phyloP scores from a whole-genome alignment of 2,329 filamentous ascomycete genomes.

The Chaetomium strumarium region DNA sequence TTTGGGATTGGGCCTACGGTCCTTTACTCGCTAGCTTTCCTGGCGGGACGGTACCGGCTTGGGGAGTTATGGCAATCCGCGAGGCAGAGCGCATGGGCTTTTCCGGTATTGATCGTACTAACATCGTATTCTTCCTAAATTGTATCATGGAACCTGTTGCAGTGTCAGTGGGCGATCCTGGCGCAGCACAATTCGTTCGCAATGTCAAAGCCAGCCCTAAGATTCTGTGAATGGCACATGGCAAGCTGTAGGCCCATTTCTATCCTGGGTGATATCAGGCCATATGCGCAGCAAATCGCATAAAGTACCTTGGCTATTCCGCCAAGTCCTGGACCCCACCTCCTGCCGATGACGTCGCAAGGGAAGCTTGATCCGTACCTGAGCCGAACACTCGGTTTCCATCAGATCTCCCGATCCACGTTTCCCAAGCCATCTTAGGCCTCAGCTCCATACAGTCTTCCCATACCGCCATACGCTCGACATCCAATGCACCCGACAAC shows the following conservation, averaged over 20 bases:
- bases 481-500: not conserved
- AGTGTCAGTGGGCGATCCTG: no score
- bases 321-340: not conserved
- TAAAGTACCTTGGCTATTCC: not conserved
- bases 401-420: not conserved
- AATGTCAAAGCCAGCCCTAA: no score
- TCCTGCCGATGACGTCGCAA: conserved; percentile 6
- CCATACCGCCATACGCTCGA: not conserved
- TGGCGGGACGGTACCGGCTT: not conserved
- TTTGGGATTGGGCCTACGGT: not conserved
- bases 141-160: not conserved
- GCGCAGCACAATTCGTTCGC: no score
- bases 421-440: not conserved
- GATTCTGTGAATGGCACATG: no score
- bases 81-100: conserved; percentile 1
- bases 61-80: not conserved
- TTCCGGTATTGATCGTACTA: conserved; percentile 5
- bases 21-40: not conserved
- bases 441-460: not conserved
- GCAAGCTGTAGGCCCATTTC: no score
- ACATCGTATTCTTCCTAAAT: conserved; percentile 6
- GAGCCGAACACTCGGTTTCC: not conserved
- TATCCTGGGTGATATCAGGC: no score
- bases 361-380: not conserved
- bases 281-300: no score